These are phyloP conservation scores for Russula brevipes DNA, from an alignment of 768 basidiomycete species.

Conservation along the genomic window DNA sequence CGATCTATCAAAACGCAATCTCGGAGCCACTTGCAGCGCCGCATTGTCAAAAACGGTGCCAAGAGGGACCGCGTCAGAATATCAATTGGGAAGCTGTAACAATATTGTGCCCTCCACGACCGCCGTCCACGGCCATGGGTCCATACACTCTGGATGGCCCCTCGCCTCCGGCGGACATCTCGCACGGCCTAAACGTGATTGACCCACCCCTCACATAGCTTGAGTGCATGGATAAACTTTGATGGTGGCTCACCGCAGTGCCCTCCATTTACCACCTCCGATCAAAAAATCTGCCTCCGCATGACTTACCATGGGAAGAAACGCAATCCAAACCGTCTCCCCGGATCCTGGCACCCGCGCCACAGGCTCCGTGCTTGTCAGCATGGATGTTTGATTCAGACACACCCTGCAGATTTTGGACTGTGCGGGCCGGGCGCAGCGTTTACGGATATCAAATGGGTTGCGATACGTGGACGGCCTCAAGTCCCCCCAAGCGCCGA, in stretches of 20 bases:
- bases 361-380: not conserved
- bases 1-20: not conserved
- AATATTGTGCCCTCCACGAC: not conserved
- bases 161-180: not conserved
- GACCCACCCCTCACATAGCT: not conserved
- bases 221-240: not conserved
- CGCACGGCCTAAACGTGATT: not conserved
- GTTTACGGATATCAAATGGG: too few relatives aligned
- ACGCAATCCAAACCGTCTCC: not conserved
- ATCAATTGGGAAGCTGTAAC: too few relatives aligned
- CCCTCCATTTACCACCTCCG: not conserved
- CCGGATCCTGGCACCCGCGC: not conserved
- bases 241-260: conserved; percentile 3
- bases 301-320: not conserved
- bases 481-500: too few relatives aligned
- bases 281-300: not conserved
- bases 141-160: not conserved
- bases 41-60: not conserved
- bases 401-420: not conserved
- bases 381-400: not conserved
- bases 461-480: not conserved
- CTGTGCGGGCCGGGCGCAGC: too few relatives aligned
- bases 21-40: not conserved
- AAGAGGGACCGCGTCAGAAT: too few relatives aligned
- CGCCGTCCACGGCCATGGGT: not conserved